Evolutionary conservation across 352 stramenopile genomes (phyloP).

Genomic region (Phytophthora megakarya): DNA sequence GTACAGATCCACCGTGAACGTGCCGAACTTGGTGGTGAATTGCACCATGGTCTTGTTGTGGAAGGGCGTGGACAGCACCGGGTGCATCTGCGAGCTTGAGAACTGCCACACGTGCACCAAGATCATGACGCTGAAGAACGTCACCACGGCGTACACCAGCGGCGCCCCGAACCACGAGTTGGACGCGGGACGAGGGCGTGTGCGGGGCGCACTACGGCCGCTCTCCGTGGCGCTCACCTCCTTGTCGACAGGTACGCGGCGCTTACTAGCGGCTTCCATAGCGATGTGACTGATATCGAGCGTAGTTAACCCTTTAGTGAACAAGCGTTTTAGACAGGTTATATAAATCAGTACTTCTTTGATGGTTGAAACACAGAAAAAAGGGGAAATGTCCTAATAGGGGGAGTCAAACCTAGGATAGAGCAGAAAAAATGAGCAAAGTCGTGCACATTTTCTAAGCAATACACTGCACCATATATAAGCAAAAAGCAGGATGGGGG

Average conservation of each 20-base stretch:
- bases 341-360: too few species aligned
- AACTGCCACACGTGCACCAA: conserved; percentile 72
- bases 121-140: conserved; percentile 63
- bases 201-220: conserved; percentile 3
- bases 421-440: too few species aligned
- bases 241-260: conserved; percentile 29
- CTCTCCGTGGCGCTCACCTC: conserved; percentile 26
- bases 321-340: too few species aligned
- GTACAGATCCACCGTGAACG: conserved; percentile 82
- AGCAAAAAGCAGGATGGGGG: too few species aligned
- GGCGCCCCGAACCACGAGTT: conserved; percentile 48
- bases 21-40: conserved; percentile 77
- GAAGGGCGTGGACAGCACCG: conserved; percentile 64
- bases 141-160: conserved; percentile 46
- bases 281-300: too few species aligned
- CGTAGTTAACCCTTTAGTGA: too few species aligned
- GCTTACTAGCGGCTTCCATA: conserved; percentile 40
- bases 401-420: too few species aligned
- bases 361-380: too few species aligned
- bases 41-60: conserved; percentile 84
- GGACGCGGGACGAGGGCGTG: conserved; percentile 12
- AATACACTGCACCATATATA: too few species aligned
- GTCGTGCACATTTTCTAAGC: too few species aligned
- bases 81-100: conserved; percentile 43
- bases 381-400: too few species aligned